Percentiles rank a stretch among this genome's conserved stretches.
These are phyloP conservation scores for Tieghemiomyces parasiticus DNA, from an alignment of 192 early-diverging fungal species.

Conservation along the genomic window DNA sequence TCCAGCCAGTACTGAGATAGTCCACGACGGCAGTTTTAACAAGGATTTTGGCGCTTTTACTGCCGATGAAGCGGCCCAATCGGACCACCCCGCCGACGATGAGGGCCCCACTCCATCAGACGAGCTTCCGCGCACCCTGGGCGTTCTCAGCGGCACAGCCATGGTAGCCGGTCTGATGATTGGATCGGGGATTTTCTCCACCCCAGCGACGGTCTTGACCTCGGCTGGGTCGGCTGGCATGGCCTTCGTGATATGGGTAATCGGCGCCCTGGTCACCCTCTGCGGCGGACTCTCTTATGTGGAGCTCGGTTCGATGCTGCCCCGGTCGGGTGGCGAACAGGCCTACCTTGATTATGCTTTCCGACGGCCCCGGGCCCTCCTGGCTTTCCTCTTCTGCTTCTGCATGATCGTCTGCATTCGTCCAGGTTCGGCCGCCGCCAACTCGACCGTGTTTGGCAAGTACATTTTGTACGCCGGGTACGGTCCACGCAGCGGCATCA, in stretches of 20 bases:
- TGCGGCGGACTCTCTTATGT: slow-evolving; percentile 77
- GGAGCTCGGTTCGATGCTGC: slow-evolving; percentile 78
- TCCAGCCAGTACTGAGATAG: too few species aligned
- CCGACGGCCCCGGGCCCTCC: slow-evolving; percentile 27
- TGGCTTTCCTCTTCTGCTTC: slow-evolving; percentile 36
- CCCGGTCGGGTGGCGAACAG: slow-evolving; percentile 75
- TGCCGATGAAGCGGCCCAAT: too few species aligned
- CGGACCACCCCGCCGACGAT: neutral
- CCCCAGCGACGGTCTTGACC: slow-evolving; percentile 52
- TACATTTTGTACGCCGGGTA: slow-evolving; percentile 35
- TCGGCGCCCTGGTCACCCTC: slow-evolving; percentile 59
- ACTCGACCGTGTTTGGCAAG: slow-evolving; percentile 32
- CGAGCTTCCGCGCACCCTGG: slow-evolving; percentile 17
- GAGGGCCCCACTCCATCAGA: neutral
- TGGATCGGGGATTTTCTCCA: slow-evolving; percentile 67
- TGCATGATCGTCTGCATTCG: slow-evolving; percentile 34
- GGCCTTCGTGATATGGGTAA: slow-evolving; percentile 59
- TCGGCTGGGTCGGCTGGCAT: slow-evolving; percentile 48
- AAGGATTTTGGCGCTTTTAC: too few species aligned
- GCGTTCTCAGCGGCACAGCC: slow-evolving; percentile 41
- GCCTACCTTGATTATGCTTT: slow-evolving; percentile 66
- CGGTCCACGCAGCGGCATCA: slow-evolving; percentile 4
- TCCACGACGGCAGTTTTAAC: too few species aligned
- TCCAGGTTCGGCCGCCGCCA: slow-evolving; percentile 32
- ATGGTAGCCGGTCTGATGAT: slow-evolving; percentile 64